Evolutionary conservation across 2,329 filamentous ascomycete species (phyloP).

Genomic region (Phyllosticta capitalensis): DNA sequence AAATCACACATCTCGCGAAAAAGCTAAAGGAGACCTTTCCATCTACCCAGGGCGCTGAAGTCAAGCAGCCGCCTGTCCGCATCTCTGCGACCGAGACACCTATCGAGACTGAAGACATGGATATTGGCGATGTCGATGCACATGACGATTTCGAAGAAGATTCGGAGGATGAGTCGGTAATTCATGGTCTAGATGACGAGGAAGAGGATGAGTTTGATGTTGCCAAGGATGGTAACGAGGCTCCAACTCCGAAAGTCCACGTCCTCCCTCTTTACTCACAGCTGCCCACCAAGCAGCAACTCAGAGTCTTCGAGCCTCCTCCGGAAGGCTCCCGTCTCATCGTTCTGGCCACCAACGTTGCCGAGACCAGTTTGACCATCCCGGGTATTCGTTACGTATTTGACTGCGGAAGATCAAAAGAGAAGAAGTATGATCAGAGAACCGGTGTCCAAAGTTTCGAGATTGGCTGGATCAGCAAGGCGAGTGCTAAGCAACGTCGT

Average conservation of each 20-base stretch:
- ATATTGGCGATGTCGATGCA: conserved; percentile 51
- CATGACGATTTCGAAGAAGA: conserved; percentile 37
- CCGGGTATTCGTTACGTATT: conserved; percentile 94
- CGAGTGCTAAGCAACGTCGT: conserved; percentile 81
- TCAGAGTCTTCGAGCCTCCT: conserved; percentile 77
- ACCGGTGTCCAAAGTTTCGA: conserved; percentile 95
- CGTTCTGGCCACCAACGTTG: conserved; percentile 90
- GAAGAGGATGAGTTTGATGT: conserved; percentile 54
- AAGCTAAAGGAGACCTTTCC: conserved; percentile 61
- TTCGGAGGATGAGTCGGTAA: conserved; percentile 50
- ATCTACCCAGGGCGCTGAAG: conserved; percentile 36
- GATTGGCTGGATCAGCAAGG: conserved; percentile 95
- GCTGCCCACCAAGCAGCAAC: conserved; percentile 79
- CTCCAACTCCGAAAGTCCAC: conserved; percentile 63
- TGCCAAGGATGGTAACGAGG: conserved; percentile 56
- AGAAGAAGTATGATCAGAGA: conserved; percentile 75
- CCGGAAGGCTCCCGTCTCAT: conserved; percentile 78
- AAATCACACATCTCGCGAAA: conserved; percentile 78
- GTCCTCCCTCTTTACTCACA: conserved; percentile 91
- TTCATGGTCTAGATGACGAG: conserved; percentile 45
- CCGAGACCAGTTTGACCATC: conserved; percentile 94
- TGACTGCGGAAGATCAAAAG: conserved; percentile 85
- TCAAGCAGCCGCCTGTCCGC: conserved; percentile 57
- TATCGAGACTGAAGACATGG: conserved; percentile 77
- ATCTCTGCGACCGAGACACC: conserved; percentile 70